Evolutionary conservation across 352 stramenopile genomes (phyloP), one percentile per base, ranked within the genome.

Genomic region (Pythium coloratum): DNA sequence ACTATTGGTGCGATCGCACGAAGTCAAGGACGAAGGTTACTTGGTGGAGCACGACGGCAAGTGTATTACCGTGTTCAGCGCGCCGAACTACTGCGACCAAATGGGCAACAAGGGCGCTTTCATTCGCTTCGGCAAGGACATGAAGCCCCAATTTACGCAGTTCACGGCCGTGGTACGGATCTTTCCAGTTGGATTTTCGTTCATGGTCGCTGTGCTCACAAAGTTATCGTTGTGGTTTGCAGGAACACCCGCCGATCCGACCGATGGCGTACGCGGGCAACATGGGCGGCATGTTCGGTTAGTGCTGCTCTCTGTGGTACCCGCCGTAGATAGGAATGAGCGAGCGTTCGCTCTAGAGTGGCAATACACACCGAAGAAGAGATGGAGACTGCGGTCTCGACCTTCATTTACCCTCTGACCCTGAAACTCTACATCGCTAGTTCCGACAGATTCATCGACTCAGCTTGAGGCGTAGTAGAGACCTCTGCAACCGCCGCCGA

Each of bases 21-120:
- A 99, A 78, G 97, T 99, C 51, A 98, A 99, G 73, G 97, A 99
- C 74, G 97, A 99, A 71, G 98, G 98, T 26, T 99, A 99, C 77
- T 80, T 99, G 59, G 94, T 99, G 18, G 97, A 99, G 81, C 98
- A 99, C 82, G 96, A 98, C 55, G 97, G 97, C 58, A 98, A 99
- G 75, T 99, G 97, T 65, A 99, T 99, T 71, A 99, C 97, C 9
- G 95, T 99, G 33, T 99, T 99, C 73, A 98, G 87, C 32, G 98
- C 98, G 44, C 97, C 98, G 12, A 99, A 99, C 76, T 99, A 99
- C 78, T 99, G 98, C 76, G 95, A 98, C 69, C 91, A 98, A 63
- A 99, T 99, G 97, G 97, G 97, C 54, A 99, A 99, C 79, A 99
- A 99, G 80, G 98, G 97, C 54, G 98, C 97, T 12, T 99, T 99